Base-by-base conservation (phyloP, 371 early-diverging fungal species). In the Nosema muscidifuracis region DNA sequence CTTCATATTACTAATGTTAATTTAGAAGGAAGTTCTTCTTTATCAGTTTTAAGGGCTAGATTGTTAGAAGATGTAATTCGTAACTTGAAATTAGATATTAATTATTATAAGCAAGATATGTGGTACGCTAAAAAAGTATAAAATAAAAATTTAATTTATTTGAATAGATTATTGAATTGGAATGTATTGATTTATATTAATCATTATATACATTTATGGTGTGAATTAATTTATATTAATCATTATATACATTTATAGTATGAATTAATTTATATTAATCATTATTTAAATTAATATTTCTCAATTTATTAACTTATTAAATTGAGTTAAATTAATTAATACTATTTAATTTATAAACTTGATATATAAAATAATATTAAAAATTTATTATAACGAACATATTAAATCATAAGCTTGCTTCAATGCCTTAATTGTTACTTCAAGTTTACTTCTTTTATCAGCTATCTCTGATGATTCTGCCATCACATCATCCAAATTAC, bases 401-500 rank as follows among this genome's bases (percentile, higher is more conserved):
- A 60, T 24, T 36, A 60, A 34, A 60, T 60, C 60, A 34, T 60
- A 60, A 31, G 89, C n/a, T 87, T 90, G 0, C 78, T 94, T 38
- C 87, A 89, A 67, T 88, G 93, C 0, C 81, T 87, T 16, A 76
- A 85, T 0, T 91, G 92, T 69, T 10, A 47, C 44, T 26, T 69
- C 30, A 44, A 69, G 24, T 24, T 51, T 60, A 22, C n/a, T 22
- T 57, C 98, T 88, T 77, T 93, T 86, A 81, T 89, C 87, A 67
- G 88, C 87, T 3, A 92, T 91, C 65, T 85, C 85, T 70, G 94
- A 93, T 44, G 91, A 90, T 86, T 97, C 97, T 83, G 93, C 89
- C 71, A 97, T 83, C 57, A 91, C 83, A 36, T 93, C 92, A 36
- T 89, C 89, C 57, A 94, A 80, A 0, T 89, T 89, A 56, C 93